Conservation (phyloP, 179 eudicot genomes). For the Gypsophila paniculata region DNA sequence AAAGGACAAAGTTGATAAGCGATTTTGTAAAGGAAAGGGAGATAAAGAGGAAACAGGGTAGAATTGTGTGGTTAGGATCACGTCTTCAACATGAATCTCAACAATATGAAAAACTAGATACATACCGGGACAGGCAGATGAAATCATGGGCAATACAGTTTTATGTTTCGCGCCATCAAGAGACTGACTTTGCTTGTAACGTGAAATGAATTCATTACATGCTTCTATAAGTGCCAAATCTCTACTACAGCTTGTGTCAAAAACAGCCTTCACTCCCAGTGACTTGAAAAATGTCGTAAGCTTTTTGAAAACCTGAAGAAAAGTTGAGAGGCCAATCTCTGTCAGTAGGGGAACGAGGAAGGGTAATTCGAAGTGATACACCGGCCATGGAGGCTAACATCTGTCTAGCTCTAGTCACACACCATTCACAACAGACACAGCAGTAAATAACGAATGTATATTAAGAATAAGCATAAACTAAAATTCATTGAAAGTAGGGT, state of each 20-base stretch:
- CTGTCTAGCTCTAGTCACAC: background rate
- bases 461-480: constrained; percentile 1
- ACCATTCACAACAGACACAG: background rate
- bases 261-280: constrained; percentile 84
- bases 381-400: background rate
- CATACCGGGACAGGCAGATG: constrained; percentile 92
- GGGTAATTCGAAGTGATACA: background rate
- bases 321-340: constrained; percentile 6
- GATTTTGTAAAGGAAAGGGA: background rate
- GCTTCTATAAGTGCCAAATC: constrained; percentile 84
- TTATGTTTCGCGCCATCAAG: constrained; percentile 31
- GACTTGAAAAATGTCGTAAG: constrained; percentile 89
- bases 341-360: background rate
- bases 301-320: constrained; percentile 68
- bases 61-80: background rate
- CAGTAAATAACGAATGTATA: background rate
- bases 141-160: constrained; percentile 70
- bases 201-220: constrained; percentile 73
- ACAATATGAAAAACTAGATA: constrained; percentile 1
- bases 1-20: background rate
- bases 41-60: background rate
- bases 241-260: constrained; percentile 92
- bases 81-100: background rate
- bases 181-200: constrained; percentile 58
- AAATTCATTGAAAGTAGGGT: background rate